A percentile compares a stretch with the other conserved stretches of the same genome.
Conservation (phyloP, 2,329 filamentous ascomycete species). For the Diaporthe sp. region DNA sequence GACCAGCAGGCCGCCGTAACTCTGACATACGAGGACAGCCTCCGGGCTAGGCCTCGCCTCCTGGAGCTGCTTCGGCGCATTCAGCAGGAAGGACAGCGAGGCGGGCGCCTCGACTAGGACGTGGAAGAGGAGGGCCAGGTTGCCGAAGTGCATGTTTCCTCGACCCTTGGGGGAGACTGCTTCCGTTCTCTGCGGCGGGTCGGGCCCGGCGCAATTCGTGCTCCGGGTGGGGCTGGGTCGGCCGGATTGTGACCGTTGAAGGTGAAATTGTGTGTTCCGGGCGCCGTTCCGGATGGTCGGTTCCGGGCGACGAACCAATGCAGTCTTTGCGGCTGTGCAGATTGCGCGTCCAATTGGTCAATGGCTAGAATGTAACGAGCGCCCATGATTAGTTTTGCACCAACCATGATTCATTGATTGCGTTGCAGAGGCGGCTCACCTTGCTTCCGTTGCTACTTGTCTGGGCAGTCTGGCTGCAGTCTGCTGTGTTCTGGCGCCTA, state of each 20-base stretch:
- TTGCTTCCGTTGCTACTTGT: background rate
- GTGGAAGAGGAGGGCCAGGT: slow-evolving; percentile 36
- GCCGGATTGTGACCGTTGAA: slow-evolving; percentile 10
- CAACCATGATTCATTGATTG: slow-evolving; percentile 27
- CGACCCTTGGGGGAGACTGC: background rate
- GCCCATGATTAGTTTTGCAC: slow-evolving; percentile 1
- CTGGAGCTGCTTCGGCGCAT: slow-evolving; percentile 57
- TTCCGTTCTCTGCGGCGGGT: background rate
- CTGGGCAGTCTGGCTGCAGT: background rate
- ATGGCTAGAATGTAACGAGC: background rate
- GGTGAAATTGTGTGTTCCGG: slow-evolving; percentile 5
- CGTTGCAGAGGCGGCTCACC: slow-evolving; percentile 23
- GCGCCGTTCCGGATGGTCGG: background rate
- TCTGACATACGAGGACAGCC: slow-evolving; percentile 59
- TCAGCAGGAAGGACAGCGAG: slow-evolving; percentile 61
- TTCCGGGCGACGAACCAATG: slow-evolving; percentile 15
- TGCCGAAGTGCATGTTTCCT: slow-evolving; percentile 31
- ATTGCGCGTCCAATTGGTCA: slow-evolving; percentile 9
- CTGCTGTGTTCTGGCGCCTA: background rate
- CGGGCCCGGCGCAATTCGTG: slow-evolving; percentile 2
- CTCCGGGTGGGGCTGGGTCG: slow-evolving; percentile 1
- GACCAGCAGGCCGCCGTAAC: slow-evolving; percentile 63
- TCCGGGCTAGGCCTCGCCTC: slow-evolving; percentile 54
- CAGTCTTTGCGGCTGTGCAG: slow-evolving; percentile 6
- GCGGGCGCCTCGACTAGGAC: slow-evolving; percentile 48